phyloP scores from a whole-genome alignment of 257 asterid genomes.

The Solanum microdontum region DNA sequence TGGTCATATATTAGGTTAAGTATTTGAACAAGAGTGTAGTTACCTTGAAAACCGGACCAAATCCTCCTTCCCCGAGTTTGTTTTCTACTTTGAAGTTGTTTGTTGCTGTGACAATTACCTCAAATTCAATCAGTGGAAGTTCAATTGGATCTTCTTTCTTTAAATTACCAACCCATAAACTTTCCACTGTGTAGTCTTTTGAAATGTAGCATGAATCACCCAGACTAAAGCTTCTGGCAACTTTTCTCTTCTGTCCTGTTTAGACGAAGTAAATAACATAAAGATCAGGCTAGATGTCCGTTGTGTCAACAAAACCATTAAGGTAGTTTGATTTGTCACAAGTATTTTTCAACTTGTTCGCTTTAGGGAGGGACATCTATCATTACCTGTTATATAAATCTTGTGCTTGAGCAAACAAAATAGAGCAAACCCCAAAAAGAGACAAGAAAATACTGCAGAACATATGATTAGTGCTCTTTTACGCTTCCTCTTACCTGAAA shows the following conservation, averaged over 20 bases:
- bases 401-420: neutral
- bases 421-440: neutral
- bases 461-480: neutral
- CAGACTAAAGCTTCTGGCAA: neutral
- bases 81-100: slow-evolving; percentile 9
- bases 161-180: neutral
- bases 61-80: slow-evolving; percentile 21
- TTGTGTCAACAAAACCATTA: neutral
- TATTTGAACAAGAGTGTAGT: neutral
- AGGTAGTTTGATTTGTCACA: neutral
- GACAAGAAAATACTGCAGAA: neutral
- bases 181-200: neutral
- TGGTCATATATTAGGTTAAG: neutral
- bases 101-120: slow-evolving; percentile 6
- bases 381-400: neutral
- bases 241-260: neutral
- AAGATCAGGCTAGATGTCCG: neutral
- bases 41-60: slow-evolving; percentile 23
- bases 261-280: neutral
- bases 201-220: neutral
- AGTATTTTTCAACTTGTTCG: neutral
- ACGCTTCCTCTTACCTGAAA: slow-evolving; percentile 2
- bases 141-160: neutral
- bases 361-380: neutral
- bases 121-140: slow-evolving; percentile 10